These are phyloP conservation scores for Leishmania arabica DNA, from an alignment of 208 protist species.

Conservation along the genomic window DNA sequence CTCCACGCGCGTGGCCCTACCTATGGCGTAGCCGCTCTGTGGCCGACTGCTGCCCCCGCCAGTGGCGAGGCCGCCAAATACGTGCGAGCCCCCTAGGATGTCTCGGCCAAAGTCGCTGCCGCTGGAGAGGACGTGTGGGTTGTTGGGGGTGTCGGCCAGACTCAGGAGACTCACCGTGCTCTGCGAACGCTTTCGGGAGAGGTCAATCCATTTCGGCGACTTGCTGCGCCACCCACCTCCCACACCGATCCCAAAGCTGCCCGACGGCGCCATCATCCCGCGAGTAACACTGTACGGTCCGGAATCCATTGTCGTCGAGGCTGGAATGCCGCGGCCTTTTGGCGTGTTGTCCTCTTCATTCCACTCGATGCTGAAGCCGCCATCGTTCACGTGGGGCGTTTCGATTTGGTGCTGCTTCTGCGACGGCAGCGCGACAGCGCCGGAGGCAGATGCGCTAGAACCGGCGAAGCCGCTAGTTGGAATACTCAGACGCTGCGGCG, in stretches of 20 bases:
- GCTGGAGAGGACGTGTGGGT: constrained; percentile 7
- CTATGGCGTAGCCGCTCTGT: constrained; percentile 1
- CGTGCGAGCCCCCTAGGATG: constrained; percentile 2
- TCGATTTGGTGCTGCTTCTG: background rate
- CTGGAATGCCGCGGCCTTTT: background rate
- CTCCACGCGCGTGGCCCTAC: background rate
- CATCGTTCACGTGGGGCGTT: background rate
- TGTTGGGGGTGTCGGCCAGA: background rate
- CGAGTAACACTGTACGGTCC: background rate
- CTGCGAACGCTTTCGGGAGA: background rate
- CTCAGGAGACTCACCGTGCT: constrained; percentile 15
- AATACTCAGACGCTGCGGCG: background rate
- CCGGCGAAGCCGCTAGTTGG: background rate
- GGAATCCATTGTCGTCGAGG: background rate
- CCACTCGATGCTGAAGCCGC: constrained; percentile 18
- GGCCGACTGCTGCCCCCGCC: constrained; percentile 3
- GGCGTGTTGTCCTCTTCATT: background rate
- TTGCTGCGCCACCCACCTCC: background rate
- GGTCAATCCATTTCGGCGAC: constrained; percentile 4
- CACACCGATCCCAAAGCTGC: background rate
- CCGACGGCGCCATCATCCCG: background rate
- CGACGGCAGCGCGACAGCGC: background rate
- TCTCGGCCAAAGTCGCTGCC: constrained; percentile 14
- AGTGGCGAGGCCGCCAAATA: constrained; percentile 11
- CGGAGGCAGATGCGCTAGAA: background rate